Conservation (phyloP, 495 filamentous ascomycete genomes). For the Penicillium desertorum region DNA sequence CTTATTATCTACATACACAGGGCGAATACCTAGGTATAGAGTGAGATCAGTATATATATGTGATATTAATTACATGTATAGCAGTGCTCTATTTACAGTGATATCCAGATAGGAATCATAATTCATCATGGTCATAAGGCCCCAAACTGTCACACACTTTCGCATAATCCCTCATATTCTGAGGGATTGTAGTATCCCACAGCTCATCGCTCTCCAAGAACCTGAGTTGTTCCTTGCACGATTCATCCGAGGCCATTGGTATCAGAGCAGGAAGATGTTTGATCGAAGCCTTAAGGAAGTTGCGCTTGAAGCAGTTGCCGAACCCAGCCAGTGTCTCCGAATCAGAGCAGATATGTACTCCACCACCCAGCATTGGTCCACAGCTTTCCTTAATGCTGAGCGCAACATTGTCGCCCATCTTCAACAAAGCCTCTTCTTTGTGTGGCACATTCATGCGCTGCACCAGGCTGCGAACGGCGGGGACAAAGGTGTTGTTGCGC, state of each 20-base stretch:
- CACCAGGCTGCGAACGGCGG: conserved; percentile 43
- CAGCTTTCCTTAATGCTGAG: conserved; percentile 41
- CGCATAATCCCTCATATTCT: conserved; percentile 47
- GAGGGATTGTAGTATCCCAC: conserved; percentile 44
- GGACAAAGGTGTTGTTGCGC: conserved; percentile 44
- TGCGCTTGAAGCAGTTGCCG: conserved; percentile 46
- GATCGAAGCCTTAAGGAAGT: conserved; percentile 39
- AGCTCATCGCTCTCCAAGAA: conserved; percentile 39
- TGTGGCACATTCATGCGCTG: conserved; percentile 35
- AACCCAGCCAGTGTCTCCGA: conserved; percentile 39
- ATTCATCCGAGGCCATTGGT: conserved; percentile 42
- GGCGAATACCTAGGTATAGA: too few species aligned
- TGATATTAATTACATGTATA: conserved; percentile 1
- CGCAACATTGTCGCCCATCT: conserved; percentile 45
- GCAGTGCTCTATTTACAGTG: background rate
- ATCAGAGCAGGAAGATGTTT: conserved; percentile 36
- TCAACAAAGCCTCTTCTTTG: conserved; percentile 36
- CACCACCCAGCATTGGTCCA: conserved; percentile 35
- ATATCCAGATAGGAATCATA: conserved; percentile 10
- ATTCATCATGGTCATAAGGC: conserved; percentile 27
- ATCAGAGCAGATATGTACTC: conserved; percentile 42
- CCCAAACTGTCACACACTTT: conserved; percentile 36
- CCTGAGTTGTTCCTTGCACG: conserved; percentile 38
- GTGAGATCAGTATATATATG: background rate
- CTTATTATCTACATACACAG: too few species aligned